Base-by-base conservation (phyloP, 495 filamentous ascomycete species). In the Bombardia bombarda region DNA sequence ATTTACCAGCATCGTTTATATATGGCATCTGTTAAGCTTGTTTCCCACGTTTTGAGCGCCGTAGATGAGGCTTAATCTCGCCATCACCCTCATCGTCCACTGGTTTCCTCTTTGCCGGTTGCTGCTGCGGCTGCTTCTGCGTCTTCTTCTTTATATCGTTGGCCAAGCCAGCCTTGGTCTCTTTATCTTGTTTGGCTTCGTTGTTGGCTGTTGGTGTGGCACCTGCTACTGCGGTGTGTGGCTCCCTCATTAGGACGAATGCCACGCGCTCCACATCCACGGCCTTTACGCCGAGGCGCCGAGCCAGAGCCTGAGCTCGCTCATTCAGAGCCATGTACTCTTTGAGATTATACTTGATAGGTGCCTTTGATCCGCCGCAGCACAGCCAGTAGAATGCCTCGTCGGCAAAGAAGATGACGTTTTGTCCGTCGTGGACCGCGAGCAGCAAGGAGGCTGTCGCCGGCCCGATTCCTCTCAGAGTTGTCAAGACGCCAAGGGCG, bases 371-470 rank as follows among this genome's bases (percentile, higher is more conserved):
- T 30, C 67, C 76, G 32, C 58, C 60, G 50, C 52, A 53, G 57
- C 69, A 75, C 12, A 84, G 52, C 82, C 82, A 89, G 43, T 78
- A 68, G 56, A 76, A 88, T 17, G 78, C 65, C 63, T 89, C 84
- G 49, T 90, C 85, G 21, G 80, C 82, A 62, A 85, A 89, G 59
- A 88, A 90, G 1, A 84, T 77, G 9, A 81, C 67, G 16, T 71
- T 62, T 0, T 65, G 53, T 0, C 70, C 62, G n/a, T 80, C 73
- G 40, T 71, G 69, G 3, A 80, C 70, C 0, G 81, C 75, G 2
- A 89, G 69, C 2, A 89, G 61, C 19, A 90, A 65, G 2, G 82
- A 86, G 0, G 81, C 83, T 0, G 84, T 87, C 6, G 86, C 84
- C 20, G 79, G 78, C 0, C 86, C 86, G 37, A 89, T 73, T 32